Evolutionary conservation across 2,329 filamentous ascomycete species (phyloP).

Genomic region (Fonsecaea pedrosoi): DNA sequence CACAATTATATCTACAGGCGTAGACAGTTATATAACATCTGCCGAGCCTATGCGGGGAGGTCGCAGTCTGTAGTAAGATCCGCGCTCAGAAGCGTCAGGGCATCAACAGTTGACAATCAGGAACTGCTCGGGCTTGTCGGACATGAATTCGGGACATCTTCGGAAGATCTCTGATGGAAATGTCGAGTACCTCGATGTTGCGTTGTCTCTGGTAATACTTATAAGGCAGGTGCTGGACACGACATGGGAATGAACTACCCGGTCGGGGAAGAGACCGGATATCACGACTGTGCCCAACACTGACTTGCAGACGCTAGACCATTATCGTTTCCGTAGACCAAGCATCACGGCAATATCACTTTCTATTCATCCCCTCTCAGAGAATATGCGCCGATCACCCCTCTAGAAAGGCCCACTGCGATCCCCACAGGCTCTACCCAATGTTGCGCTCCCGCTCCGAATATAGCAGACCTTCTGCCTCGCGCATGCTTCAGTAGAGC

Average conservation of each 20-base stretch:
- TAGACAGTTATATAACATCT: neutral
- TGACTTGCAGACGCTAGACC: too few relatives aligned
- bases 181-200: too few relatives aligned
- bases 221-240: too few relatives aligned
- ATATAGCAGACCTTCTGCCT: conserved; percentile 11
- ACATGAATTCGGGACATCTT: too few relatives aligned
- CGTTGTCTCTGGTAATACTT: too few relatives aligned
- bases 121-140: too few relatives aligned
- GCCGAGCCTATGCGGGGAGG: neutral
- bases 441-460: neutral
- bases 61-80: neutral
- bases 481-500: conserved; percentile 10
- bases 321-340: too few relatives aligned
- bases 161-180: too few relatives aligned
- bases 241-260: too few relatives aligned
- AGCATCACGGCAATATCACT: neutral
- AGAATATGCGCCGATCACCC: neutral
- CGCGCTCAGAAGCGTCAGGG: neutral
- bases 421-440: conserved; percentile 2
- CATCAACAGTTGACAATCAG: too few relatives aligned
- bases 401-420: conserved; percentile 2
- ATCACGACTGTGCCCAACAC: too few relatives aligned
- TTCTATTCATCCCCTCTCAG: neutral
- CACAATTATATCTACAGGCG: neutral
- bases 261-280: too few relatives aligned